Conservation (phyloP, 208 protist species). For the Leishmania braziliensis region DNA sequence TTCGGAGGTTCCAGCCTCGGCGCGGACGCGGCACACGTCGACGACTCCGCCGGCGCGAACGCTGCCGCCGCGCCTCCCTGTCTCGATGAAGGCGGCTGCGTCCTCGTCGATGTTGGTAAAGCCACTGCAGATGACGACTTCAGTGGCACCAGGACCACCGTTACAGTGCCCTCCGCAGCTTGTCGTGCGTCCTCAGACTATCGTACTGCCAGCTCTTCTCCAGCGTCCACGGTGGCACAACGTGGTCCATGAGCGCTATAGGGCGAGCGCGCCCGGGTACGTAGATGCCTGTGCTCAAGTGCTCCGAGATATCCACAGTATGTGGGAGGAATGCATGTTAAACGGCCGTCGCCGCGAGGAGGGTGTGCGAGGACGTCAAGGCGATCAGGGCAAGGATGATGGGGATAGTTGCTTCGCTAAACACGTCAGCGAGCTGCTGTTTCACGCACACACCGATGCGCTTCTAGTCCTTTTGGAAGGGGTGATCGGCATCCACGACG, state of each 20-base stretch:
- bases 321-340: not conserved
- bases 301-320: not conserved
- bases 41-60: not conserved
- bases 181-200: too few relatives aligned
- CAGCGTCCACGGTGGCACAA: constrained; percentile 6
- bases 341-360: not conserved
- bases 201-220: constrained; percentile 5
- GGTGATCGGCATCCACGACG: not conserved
- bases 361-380: not conserved
- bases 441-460: constrained; percentile 41
- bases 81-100: not conserved
- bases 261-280: not conserved
- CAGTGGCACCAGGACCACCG: not conserved
- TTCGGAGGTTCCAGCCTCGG: too few relatives aligned
- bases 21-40: too few relatives aligned
- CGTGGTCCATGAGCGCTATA: not conserved
- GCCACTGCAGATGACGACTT: too few relatives aligned
- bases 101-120: not conserved
- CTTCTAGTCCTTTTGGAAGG: constrained; percentile 52
- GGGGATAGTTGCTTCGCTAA: not conserved
- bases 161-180: not conserved
- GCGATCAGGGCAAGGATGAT: not conserved
- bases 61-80: not conserved
- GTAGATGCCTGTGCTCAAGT: not conserved
- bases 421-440: not conserved